Evolutionary conservation across 2,329 filamentous ascomycete genomes (phyloP), one percentile per base, ranked within the genome.

Genomic region (Xylogone sp.): DNA sequence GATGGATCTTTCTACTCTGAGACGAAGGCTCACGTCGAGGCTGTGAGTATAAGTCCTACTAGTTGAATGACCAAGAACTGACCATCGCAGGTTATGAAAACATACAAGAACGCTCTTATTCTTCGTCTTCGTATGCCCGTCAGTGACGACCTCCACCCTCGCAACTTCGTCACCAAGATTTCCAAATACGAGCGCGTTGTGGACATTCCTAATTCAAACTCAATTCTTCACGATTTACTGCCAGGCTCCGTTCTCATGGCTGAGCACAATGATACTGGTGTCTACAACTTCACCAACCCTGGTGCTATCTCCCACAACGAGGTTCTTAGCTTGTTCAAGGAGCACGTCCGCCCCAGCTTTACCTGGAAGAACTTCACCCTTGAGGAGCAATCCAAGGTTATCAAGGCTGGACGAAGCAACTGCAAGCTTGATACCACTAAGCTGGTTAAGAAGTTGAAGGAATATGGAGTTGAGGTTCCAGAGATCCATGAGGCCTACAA

Each of bases 281-380:
- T 87, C 58, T 86, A 83, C 69, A 87, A 87, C 71, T 86, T 87
- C 66, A 86, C 83, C 54, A 87, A 87, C 69, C 84, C 84, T 0
- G 84, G 83, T 12, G 80, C 82, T 56, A 86, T 87, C 65, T 84
- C 81, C n/a, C 83, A 87, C 69, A 87, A 87, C 65, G 82, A 87
- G 68, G 82, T 87, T 6, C 71, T 87, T 39, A 59, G 69, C 2
- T 70, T 87, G 42, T 86, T 86, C 70, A 78, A 77, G 60, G 75
- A 86, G 56, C 81, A 84, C 57, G 77, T 87, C 34, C 76, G 82
- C 42, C 83, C 83, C 1, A 65, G 63, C 22, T 80, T 84, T 59
- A 74, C 71, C 42, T 87, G 82, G 81, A 76, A 78, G 71, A 87
- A 86, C 71, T 87, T 87, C 62, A 77, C 74, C 2, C 64, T 86